These are phyloP conservation scores for Martiniozyma abietophila DNA, from an alignment of 805 yeast species.

Conservation along the genomic window DNA sequence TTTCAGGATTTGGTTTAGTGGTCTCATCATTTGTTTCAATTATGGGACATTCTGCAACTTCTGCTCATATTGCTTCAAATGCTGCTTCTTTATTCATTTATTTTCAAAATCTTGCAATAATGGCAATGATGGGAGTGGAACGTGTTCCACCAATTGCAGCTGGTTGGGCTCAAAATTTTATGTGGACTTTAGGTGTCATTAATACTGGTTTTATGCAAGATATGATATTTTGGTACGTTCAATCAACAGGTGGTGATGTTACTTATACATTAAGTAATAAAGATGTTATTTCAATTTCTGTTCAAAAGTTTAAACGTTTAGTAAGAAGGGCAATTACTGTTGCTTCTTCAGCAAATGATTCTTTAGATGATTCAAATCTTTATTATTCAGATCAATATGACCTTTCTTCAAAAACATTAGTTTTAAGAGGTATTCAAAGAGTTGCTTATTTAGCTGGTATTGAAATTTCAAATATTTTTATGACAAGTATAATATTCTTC, in stretches of 20 bases:
- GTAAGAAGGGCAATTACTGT: slow-evolving; percentile 31
- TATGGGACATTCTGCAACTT: slow-evolving; percentile 83
- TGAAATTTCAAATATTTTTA: slow-evolving; percentile 76
- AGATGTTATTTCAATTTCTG: slow-evolving; percentile 67
- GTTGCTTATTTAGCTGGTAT: slow-evolving; percentile 78
- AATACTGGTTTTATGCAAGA: slow-evolving; percentile 66
- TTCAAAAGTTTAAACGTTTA: slow-evolving; percentile 43
- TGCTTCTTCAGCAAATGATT: slow-evolving; percentile 33
- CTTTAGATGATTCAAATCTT: slow-evolving; percentile 38
- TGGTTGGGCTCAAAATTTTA: slow-evolving; percentile 95
- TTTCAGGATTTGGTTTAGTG: slow-evolving; percentile 78
- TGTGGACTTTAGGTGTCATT: slow-evolving; percentile 93
- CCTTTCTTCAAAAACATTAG: slow-evolving; percentile 59
- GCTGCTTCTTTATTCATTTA: slow-evolving; percentile 86
- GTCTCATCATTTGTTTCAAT: slow-evolving; percentile 84
- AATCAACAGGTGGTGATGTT: slow-evolving; percentile 85
- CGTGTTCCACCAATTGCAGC: slow-evolving; percentile 94
- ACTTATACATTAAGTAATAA: slow-evolving; percentile 63
- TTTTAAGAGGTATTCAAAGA: slow-evolving; percentile 86
- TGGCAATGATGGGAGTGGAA: slow-evolving; percentile 92
- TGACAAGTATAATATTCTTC: slow-evolving; percentile 81
- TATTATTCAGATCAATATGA: slow-evolving; percentile 68
- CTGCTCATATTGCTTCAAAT: slow-evolving; percentile 96
- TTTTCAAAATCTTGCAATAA: slow-evolving; percentile 87
- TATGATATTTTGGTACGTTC: slow-evolving; percentile 89